A percentile compares a stretch with the other conserved stretches of the same genome.
These are phyloP conservation scores for Rosa lucieae DNA, from an alignment of 306 rosid species.

Conservation along the genomic window DNA sequence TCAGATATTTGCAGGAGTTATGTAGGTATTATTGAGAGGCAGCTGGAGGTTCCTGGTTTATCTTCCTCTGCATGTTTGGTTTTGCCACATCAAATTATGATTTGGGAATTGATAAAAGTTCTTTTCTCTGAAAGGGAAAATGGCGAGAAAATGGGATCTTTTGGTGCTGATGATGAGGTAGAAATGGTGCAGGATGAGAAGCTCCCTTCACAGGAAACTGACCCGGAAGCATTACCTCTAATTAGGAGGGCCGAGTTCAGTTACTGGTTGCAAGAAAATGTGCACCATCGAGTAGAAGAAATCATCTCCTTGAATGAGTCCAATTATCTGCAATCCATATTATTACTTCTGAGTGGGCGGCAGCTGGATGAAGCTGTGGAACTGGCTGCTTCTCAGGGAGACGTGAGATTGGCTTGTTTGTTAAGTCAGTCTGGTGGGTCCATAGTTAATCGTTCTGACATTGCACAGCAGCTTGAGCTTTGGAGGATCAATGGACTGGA, in stretches of 20 bases:
- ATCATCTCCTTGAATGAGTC: constrained; percentile 70
- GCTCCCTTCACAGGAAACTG: constrained; percentile 63
- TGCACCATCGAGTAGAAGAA: constrained; percentile 72
- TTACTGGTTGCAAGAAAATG: constrained; percentile 96
- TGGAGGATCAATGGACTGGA: constrained; percentile 90
- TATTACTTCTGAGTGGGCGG: constrained; percentile 78
- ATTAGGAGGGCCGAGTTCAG: constrained; percentile 94
- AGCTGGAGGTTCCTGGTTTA: constrained; percentile 70
- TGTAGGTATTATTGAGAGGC: constrained; percentile 69
- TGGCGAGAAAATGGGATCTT: constrained; percentile 46
- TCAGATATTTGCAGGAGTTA: constrained; percentile 77
- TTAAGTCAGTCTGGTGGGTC: constrained; percentile 96
- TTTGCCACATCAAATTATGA: constrained; percentile 86
- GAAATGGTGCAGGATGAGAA: constrained; percentile 87
- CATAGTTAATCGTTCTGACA: constrained; percentile 68
- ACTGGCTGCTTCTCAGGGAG: constrained; percentile 79
- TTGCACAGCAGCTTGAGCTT: constrained; percentile 71
- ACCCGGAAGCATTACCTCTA: constrained; percentile 81
- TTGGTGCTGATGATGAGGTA: constrained; percentile 76
- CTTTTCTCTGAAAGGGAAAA: constrained; percentile 77
- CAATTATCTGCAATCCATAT: constrained; percentile 66
- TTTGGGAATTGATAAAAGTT: constrained; percentile 94
- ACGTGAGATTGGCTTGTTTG: constrained; percentile 90
- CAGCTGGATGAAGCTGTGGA: constrained; percentile 85
- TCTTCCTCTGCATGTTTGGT: constrained; percentile 53